Evolutionary conservation across 1,139 yeast species (phyloP).

Genomic region (Saccharomyces hybrid): DNA sequence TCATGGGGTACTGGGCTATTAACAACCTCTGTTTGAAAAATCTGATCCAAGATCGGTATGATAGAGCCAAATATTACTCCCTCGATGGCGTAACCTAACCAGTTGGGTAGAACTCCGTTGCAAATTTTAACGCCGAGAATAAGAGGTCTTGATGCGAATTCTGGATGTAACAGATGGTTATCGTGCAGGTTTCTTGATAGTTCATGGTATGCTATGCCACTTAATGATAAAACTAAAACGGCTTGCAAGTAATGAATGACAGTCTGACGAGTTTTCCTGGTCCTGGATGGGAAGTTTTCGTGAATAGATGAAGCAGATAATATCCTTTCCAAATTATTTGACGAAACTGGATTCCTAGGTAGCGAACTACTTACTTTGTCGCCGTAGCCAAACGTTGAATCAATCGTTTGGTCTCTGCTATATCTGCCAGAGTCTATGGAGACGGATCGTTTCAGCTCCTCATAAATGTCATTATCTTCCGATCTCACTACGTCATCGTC

Average conservation of each 20-base stretch:
- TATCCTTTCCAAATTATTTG: not conserved
- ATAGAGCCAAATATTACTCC: constrained; percentile 59
- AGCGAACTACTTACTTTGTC: not conserved
- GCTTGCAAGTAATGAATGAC: constrained; percentile 14
- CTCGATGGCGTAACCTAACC: constrained; percentile 39
- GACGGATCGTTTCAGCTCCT: constrained; percentile 18
- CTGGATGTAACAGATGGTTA: constrained; percentile 37
- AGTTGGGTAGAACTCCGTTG: constrained; percentile 26
- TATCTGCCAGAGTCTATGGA: not conserved
- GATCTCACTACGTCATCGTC: constrained; percentile 29
- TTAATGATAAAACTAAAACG: constrained; percentile 34
- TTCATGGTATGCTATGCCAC: constrained; percentile 46
- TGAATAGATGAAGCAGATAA: constrained; percentile 2
- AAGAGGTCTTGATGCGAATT: constrained; percentile 33
- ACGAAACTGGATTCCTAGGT: not conserved
- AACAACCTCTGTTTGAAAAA: constrained; percentile 12
- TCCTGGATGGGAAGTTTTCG: constrained; percentile 4
- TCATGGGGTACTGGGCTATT: constrained; percentile 16
- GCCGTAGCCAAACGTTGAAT: not conserved
- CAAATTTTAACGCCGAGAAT: constrained; percentile 26
- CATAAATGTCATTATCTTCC: constrained; percentile 25
- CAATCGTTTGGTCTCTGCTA: not conserved
- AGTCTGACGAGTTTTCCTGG: constrained; percentile 6
- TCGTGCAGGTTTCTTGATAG: constrained; percentile 45
- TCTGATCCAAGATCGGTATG: constrained; percentile 52